phyloP scores from a whole-genome alignment of 78 protist genomes.

The Planoprotostelium fungivorum region DNA sequence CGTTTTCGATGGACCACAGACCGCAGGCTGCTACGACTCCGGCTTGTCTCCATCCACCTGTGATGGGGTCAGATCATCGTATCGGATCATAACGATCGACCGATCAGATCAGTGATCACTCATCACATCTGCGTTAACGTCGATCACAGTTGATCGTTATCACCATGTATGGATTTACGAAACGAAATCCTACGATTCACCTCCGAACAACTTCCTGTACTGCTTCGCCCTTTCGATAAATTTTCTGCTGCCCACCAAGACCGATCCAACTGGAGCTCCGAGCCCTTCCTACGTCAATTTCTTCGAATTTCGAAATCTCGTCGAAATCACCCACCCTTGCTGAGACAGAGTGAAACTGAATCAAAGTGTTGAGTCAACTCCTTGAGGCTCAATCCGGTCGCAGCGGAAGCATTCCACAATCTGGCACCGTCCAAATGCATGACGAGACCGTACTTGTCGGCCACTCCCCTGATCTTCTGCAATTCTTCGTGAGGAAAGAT shows the following conservation, averaged over 20 bases:
- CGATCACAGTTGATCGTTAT: too few species aligned
- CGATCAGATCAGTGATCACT: too few species aligned
- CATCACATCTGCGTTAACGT: too few species aligned
- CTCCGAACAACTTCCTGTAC: background rate
- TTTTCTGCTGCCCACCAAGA: background rate
- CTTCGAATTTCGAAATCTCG: background rate
- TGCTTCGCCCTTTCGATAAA: background rate
- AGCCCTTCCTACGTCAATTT: background rate
- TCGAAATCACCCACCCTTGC: background rate
- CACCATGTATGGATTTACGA: too few species aligned
- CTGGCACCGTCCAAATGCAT: background rate
- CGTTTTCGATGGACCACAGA: background rate
- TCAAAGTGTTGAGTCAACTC: background rate
- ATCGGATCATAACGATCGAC: too few species aligned
- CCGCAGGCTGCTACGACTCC: background rate
- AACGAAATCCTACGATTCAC: too few species aligned
- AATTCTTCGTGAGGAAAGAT: background rate
- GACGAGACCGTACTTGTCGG: background rate
- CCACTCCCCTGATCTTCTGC: background rate
- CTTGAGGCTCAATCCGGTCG: background rate
- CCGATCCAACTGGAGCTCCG: background rate
- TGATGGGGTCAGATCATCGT: background rate
- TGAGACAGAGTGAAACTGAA: background rate
- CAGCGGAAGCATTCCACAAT: background rate
- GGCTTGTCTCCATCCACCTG: background rate